Base-by-base conservation (phyloP, 2,329 filamentous ascomycete genomes). In the Fusarium sp. region DNA sequence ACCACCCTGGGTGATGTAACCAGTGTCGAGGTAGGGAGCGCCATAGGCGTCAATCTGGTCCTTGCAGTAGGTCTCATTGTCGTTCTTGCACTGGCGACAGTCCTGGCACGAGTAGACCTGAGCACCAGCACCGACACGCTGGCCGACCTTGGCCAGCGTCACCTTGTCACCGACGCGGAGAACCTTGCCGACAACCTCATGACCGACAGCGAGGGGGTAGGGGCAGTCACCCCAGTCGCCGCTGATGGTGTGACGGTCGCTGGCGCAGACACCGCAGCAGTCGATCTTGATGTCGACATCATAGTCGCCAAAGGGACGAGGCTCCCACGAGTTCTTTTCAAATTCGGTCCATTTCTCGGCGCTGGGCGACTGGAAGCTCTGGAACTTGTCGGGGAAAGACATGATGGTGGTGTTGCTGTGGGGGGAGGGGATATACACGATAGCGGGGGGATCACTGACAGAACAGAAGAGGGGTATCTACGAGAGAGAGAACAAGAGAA, bases 241-340 rank as follows among this genome's bases (percentile, higher is more conserved):
- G 75, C 80, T 89, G 77, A 93, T 87, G 64, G 89, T 93, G 82
- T 93, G 91, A 50, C 92, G 84, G 76, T 94, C 91, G 72, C 88
- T 91, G 72, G 91, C 89, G 78, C 92, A 94, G 56, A 94, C 86
- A 76, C 93, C 92, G 77, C 93, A 95, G 78, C 89, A 91, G 72
- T 94, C 90, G 75, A 97, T 91, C 85, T 95, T 92, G 82, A 97
- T 89, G 78, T 97, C 94, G 75, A 97, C 89, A 78, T 97, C 94
- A 81, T 93, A 88, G 78, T 95, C 93, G 71, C 91, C 93, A 78
- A 97, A 97, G 16, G 92, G 92, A 84, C 97, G 96, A 62, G 95
- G 90, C 73, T 90, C 88, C 84, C 94, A 94, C 84, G 95, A 80
- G 77, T 91, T 90, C 82, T 93, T 92, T 75, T 91, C 84, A 76